Base-by-base conservation (phyloP, 371 early-diverging fungal genomes). In the Mortierella sp. region DNA sequence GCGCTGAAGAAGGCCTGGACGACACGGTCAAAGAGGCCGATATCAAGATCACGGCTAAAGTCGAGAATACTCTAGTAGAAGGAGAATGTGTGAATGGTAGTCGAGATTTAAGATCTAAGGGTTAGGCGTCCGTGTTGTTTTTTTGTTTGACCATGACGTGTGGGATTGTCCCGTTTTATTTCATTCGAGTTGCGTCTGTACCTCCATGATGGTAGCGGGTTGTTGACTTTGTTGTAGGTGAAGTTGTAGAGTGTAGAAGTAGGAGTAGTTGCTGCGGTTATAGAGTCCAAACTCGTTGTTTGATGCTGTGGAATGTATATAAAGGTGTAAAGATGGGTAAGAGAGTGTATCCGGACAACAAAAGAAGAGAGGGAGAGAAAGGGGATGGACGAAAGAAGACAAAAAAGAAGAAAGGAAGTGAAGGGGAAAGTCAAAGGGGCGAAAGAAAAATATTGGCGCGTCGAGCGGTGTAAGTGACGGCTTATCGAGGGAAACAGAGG, bases 1-100 rank as follows among this genome's bases (percentile, higher is more conserved):
- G 89, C 81, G 60, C 94, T 80, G 87, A 88, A 97, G 80, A 97
- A 92, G 65, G 96, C 92, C 70, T 92, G 90, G 68, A 98, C 99
- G 32, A 98, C 97, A 60, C 92, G 93, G 93, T 99, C 99, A 77
- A 99, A 91, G 83, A 97, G 90, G 54, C 88, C 83, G 75, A 98
- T 92, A 87, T 99, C 96, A 80, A 99, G 92, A 72, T 97, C 97
- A 82, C 92, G 91, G 87, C 91, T 92, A 87, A 98, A 98, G 88
- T 99, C 98, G 81, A 99, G 94, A 87, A 99, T 95, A 76, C 90
- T 90, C 91, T 96, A 77, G 24, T 46, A 51, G 44, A n/a, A 27
- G 16, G 24, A 41, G 46, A 14, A 48, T 27, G 55, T 12, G 43
- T 71, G 49, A 46, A 35, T 32, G 35, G 51, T 54, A 74, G 51